Base-by-base conservation (phyloP, 495 filamentous ascomycete genomes). In the Ramalina intermedia region DNA sequence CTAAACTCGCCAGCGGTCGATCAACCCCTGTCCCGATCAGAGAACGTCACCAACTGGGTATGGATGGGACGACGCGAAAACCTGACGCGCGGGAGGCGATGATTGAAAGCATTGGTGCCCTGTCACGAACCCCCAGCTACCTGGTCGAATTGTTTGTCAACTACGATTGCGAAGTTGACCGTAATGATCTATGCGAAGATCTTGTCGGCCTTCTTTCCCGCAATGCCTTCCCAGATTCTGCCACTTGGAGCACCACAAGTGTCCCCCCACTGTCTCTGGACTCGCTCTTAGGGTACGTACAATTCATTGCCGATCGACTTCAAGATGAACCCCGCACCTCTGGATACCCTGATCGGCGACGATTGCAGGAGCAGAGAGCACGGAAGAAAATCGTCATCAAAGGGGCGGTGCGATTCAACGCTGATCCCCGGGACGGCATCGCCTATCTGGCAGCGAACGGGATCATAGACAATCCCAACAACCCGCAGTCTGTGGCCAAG, bases 241-340 rank as follows among this genome's bases (percentile, higher is more conserved):
- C 89, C 11, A 96, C 90, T 20, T 99, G 91, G 91, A 99, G 91
- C 63, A 99, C 91, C 0, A 96, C 91, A 23, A 99, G 93, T 61
- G 91, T 99, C 11, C 91, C 91, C 16, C 91, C 93, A 3, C 64
- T 99, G 17, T 99, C 93, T 58, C 69, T 99, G 8, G 91, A 99
- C 58, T 83, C 91, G 41, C 73, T 96, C 1, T 72, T 99, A 13
- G 80, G 87, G 14, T 96, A 87, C 55, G 74, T 99, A 38, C 88
- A 93, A 57, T 94, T 82, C 46, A 80, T 99, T 48, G 81, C 87
- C 11, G 90, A 95, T 55, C 73, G 91, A 48, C 65, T 96, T 12
- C 78, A 94, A 52, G 74, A 89, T 48, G 69, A 76, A 26, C 80
- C 81, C 2, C 55, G 66, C 12, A 66, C 61, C 17, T 79, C 84